Evolutionary conservation across 257 asterid genomes (phyloP).

Genomic region (Ajuga chamaepitys): DNA sequence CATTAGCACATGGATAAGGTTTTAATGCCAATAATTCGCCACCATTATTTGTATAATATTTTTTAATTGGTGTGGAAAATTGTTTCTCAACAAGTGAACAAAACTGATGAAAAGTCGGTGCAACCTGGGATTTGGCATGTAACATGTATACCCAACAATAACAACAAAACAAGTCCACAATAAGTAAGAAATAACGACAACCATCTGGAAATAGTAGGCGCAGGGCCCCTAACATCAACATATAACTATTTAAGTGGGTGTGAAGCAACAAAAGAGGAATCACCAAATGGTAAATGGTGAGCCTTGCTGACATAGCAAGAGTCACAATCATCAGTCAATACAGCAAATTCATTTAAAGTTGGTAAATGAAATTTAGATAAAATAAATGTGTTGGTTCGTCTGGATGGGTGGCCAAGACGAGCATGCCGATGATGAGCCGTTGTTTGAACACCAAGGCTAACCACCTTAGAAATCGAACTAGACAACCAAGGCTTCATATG

Average conservation of each 20-base stretch:
- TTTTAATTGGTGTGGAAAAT: too few species aligned
- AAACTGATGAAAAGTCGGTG: too few species aligned
- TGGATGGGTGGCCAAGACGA: not conserved
- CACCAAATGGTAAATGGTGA: not conserved
- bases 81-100: too few species aligned
- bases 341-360: too few species aligned
- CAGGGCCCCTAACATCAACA: not conserved
- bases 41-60: too few species aligned
- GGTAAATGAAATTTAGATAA: not conserved
- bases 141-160: not conserved
- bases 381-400: not conserved
- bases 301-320: too few species aligned
- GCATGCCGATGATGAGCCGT: not conserved
- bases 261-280: not conserved
- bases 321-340: not conserved
- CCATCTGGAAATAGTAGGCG: not conserved
- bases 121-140: not conserved
- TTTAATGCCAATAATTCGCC: too few species aligned
- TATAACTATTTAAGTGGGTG: not conserved
- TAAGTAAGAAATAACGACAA: not conserved
- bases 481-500: not conserved
- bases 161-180: not conserved
- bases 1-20: too few species aligned
- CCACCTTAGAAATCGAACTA: not conserved
- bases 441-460: not conserved